phyloP scores from a whole-genome alignment of 805 yeast genomes.

The Ogataea minuta region DNA sequence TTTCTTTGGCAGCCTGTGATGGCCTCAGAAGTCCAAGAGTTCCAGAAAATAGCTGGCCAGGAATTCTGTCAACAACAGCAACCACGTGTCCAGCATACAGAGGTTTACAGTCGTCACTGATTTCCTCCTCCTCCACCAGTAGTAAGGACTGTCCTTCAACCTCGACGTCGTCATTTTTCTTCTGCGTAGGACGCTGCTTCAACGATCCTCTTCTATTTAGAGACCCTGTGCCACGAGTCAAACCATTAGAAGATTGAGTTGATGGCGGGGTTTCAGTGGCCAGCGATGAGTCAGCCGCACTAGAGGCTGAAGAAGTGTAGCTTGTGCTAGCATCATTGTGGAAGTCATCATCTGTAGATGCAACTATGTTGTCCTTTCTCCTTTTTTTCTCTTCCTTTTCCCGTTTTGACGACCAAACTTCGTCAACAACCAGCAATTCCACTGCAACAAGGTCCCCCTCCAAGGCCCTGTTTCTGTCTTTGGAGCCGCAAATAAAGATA shows the following conservation, averaged over 20 bases:
- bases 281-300: conserved; percentile 30
- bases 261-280: conserved; percentile 33
- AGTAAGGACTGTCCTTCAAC: conserved; percentile 95
- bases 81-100: conserved; percentile 97
- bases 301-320: conserved; percentile 26
- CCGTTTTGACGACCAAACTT: conserved; percentile 94
- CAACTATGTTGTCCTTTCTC: conserved; percentile 44
- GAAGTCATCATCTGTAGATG: conserved; percentile 55
- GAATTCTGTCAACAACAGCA: conserved; percentile 95
- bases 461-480: conserved; percentile 94
- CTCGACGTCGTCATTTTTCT: conserved; percentile 97
- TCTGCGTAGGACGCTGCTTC: conserved; percentile 93
- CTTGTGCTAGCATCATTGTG: conserved; percentile 78
- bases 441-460: conserved; percentile 97
- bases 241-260: conserved; percentile 33
- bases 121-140: conserved; percentile 92
- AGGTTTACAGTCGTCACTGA: conserved; percentile 89
- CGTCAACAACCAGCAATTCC: conserved; percentile 91
- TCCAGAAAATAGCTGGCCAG: conserved; percentile 94
- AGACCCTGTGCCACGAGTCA: conserved; percentile 29
- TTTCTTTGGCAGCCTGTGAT: conserved; percentile 85
- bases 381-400: conserved; percentile 97
- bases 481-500: conserved; percentile 95
- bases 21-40: conserved; percentile 93
- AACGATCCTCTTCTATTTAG: conserved; percentile 82